A percentile compares a stretch with the other conserved stretches of the same genome.
These are phyloP conservation scores for Cucumis sativus DNA, from an alignment of 306 rosid genomes.

Conservation along the genomic window DNA sequence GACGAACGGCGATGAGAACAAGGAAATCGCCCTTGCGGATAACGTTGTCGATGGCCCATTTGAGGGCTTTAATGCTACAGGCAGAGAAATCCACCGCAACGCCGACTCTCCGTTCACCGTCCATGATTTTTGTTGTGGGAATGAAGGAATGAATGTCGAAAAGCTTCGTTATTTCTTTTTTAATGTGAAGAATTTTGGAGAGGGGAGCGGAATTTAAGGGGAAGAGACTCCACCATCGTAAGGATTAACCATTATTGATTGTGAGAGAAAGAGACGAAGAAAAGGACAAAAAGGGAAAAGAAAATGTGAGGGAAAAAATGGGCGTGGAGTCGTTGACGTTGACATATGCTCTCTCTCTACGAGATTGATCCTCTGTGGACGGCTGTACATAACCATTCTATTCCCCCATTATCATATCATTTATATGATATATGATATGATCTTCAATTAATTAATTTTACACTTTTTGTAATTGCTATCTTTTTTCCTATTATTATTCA, in stretches of 20 bases:
- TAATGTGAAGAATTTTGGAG: neutral
- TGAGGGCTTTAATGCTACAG: slow-evolving; percentile 54
- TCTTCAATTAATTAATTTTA: too few relatives aligned
- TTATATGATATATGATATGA: too few relatives aligned
- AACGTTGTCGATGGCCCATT: slow-evolving; percentile 70
- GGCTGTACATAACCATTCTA: too few relatives aligned
- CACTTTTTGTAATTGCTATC: too few relatives aligned
- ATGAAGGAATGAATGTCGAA: neutral
- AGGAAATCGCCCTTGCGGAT: slow-evolving; percentile 57
- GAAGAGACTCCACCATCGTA: neutral
- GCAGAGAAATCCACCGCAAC: slow-evolving; percentile 87
- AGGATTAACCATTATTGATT: neutral
- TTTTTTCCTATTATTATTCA: too few relatives aligned
- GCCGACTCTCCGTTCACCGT: slow-evolving; percentile 42
- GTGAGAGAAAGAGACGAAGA: too few relatives aligned
- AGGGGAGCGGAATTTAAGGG: slow-evolving; percentile 12
- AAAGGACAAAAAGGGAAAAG: too few relatives aligned
- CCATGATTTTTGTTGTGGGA: slow-evolving; percentile 9
- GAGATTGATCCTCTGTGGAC: neutral
- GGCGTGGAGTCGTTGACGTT: neutral
- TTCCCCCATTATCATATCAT: too few relatives aligned
- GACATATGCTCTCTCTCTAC: neutral
- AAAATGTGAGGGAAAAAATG: too few relatives aligned
- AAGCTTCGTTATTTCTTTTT: neutral
- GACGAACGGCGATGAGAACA: slow-evolving; percentile 41